These are phyloP conservation scores for Aureobasidium sp. DNA, from an alignment of 2,329 filamentous ascomycete species.

Conservation along the genomic window DNA sequence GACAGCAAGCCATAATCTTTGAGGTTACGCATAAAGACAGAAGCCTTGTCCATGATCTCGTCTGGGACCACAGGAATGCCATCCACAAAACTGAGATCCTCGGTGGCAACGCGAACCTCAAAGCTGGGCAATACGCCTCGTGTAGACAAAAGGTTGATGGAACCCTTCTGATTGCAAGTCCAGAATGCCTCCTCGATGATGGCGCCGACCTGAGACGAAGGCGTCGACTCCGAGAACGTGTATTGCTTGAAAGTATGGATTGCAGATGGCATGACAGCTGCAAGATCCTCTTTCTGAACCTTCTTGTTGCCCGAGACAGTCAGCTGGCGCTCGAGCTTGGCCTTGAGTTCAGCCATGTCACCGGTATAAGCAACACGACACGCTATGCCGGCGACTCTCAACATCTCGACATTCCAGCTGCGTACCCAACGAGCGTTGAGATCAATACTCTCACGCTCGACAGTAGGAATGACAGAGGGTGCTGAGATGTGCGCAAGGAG, in stretches of 20 bases:
- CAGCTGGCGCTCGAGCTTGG: constrained; percentile 37
- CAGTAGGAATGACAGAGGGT: constrained; percentile 91
- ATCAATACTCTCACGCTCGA: constrained; percentile 94
- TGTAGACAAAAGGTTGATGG: constrained; percentile 82
- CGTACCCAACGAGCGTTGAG: constrained; percentile 91
- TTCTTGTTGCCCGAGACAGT: constrained; percentile 31
- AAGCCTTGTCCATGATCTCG: constrained; percentile 58
- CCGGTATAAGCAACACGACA: constrained; percentile 79
- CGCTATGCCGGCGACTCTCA: constrained; percentile 83
- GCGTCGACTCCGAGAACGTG: constrained; percentile 82
- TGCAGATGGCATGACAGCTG: constrained; percentile 66
- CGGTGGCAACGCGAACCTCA: constrained; percentile 69
- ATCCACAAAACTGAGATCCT: constrained; percentile 70
- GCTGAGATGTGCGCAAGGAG: constrained; percentile 91
- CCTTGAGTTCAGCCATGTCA: constrained; percentile 73
- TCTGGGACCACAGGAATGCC: constrained; percentile 81
- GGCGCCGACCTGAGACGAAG: constrained; percentile 72
- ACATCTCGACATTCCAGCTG: constrained; percentile 90
- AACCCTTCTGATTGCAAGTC: constrained; percentile 76
- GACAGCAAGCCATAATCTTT: constrained; percentile 81
- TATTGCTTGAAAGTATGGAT: constrained; percentile 82
- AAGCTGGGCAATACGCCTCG: constrained; percentile 79
- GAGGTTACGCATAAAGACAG: constrained; percentile 71
- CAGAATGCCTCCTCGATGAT: constrained; percentile 94
- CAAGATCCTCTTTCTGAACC: constrained; percentile 57